Base-by-base conservation (phyloP, 1,284 basidiomycete genomes). In the Papiliotrema laurentii region DNA sequence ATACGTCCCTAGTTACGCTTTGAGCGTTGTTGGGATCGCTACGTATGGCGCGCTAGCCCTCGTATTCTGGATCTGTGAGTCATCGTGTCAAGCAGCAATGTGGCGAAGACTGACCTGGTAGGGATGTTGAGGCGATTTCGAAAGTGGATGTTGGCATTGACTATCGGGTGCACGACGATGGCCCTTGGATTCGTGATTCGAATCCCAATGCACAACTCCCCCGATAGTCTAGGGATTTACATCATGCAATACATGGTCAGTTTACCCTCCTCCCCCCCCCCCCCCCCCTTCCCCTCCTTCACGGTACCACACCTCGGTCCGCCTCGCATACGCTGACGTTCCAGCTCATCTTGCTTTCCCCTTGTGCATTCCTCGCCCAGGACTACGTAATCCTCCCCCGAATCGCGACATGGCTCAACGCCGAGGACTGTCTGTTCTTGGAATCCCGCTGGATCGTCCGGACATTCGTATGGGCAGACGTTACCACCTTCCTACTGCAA, bases 351-450 rank as follows among this genome's bases (percentile, higher is more conserved):
- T 50, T 69, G 5, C 54, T 67, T 24, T 55, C 80, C 75, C 83
- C 85, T 5, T 86, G 85, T 59, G 83, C 81, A n/a, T 86, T 86
- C 74, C 83, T 87, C 54, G 85, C 85, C 3, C 79, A 83, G 26
- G 79, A 83, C 62, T 87, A 87, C 58, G 74, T 86, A 45, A 75
- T 86, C 21, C 77, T 86, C 6, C 83, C 84, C 4, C 79, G 81
- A 18, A 67, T 87, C 9, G 80, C 82, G 7, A 72, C 71, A 26
- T 75, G 79, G 62, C 68, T 86, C 5, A 63, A 75, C 37, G 77
- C 76, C 42, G 76, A 79, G 50, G 56, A 77, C 30, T 77, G 60
- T 47, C 53, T 71, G 3, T 60, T 66, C 49, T 48, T 71, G 28
- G 34, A 38, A 21, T 58, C 69, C 0, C 38, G 58, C 16, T 41